Percentiles rank a stretch among this genome's conserved stretches.
Conservation (phyloP, 106 monocot species). For the Alisma plantagoaquatica region DNA sequence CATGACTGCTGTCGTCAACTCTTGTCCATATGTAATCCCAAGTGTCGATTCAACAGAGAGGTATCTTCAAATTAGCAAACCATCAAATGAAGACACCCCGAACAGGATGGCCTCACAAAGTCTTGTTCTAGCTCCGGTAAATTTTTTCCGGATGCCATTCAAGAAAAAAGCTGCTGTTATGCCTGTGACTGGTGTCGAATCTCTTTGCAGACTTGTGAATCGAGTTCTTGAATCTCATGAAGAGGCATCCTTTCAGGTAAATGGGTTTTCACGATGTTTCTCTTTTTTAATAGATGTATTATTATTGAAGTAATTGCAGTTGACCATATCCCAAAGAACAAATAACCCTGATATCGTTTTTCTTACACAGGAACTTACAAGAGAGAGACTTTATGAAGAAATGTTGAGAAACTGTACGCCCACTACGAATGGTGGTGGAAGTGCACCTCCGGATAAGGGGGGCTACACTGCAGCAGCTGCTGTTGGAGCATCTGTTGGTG, state of each 20-base stretch:
- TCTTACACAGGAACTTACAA: conserved; percentile 52
- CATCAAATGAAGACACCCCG: conserved; percentile 4
- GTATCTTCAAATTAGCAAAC: too few species aligned
- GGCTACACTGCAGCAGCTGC: conserved; percentile 64
- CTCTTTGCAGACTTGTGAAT: conserved; percentile 53
- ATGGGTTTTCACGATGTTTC: not conserved
- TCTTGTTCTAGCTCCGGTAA: conserved; percentile 26
- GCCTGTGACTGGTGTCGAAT: conserved; percentile 51
- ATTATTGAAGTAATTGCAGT: not conserved
- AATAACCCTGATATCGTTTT: not conserved
- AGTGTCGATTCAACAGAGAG: conserved; percentile 7
- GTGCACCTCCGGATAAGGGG: conserved; percentile 41
- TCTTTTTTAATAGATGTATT: not conserved
- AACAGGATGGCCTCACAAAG: conserved; percentile 25
- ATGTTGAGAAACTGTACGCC: conserved; percentile 23
- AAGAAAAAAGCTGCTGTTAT: conserved; percentile 44
- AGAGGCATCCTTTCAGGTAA: conserved; percentile 75
- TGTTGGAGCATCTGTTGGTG: conserved; percentile 78
- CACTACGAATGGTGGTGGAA: conserved; percentile 2
- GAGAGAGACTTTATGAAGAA: conserved; percentile 42
- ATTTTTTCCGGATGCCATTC: conserved; percentile 38
- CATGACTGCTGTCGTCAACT: conserved; percentile 59
- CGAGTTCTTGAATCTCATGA: conserved; percentile 50
- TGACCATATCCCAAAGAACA: not conserved
- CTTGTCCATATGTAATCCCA: conserved; percentile 69